Base-by-base conservation (phyloP, 768 basidiomycete genomes). In the Tylopilus sp. region DNA sequence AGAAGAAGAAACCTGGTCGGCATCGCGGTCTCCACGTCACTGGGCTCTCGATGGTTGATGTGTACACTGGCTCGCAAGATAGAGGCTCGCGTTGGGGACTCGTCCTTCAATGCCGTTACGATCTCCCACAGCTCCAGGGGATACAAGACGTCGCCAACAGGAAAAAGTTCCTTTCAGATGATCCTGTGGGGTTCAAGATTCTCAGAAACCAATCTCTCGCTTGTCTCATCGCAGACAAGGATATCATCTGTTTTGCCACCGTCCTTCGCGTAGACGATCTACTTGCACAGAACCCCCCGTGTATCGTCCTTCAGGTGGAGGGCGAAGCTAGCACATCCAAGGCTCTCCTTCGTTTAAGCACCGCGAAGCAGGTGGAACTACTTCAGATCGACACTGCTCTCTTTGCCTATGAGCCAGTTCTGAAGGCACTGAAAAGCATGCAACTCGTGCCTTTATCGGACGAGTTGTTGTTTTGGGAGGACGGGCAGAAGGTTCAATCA, bases 341-440 rank as follows among this genome's bases (percentile, higher is more conserved):
- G 25, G 63, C 75, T 0, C 71, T 87, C 3, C 48, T 71, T 13
- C 65, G 61, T 26, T 58, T 85, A 33, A 76, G 75, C 74, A 60
- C 53, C 7, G 67, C 68, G 16, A 60, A 67, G 17, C 49, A 69
- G 14, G 56, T 80, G 34, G 69, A 67, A 14, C 71, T 87, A 19
- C 62, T 87, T 33, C 82, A 82, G 52, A 81, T 86, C 25, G 78
- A 87, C 57, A 82, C 80, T 0, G 82, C 83, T 0, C 52, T 86
- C 4, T 87, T 87, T 56, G 72, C 86, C 0, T 87, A 78, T 46
- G 79, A 85, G 58, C 84, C 85, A 0, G 72, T 87, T 28, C 73
- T 89, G 19, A 76, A 71, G 34, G 79, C 76, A 2, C 71, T 89
- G n/a, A 77, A 86, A 66, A 63, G 72, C 30, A 77, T 73, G 56